Evolutionary conservation across 2,329 filamentous ascomycete species (phyloP), one percentile per base, ranked within the genome.

Genomic region (Cordyceps tenuipes): DNA sequence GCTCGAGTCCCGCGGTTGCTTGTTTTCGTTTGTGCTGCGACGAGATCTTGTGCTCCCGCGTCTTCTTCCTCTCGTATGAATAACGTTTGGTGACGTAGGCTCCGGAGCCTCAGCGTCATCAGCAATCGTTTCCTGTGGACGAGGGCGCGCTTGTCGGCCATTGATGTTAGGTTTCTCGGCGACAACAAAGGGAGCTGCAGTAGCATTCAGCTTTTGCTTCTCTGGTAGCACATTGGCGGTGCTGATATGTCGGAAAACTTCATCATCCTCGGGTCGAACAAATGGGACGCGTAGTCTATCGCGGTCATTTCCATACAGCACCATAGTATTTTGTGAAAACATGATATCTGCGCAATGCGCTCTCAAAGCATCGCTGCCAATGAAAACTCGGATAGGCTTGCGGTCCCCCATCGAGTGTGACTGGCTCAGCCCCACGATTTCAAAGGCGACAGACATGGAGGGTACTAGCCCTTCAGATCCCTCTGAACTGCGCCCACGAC

Each of bases 281-380:
- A 99, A 88, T 2, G 94, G 94, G 39, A 99, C 87, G 17, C 90
- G 91, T 13, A 97, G 78, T 68, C 93, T 94, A 70, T 89, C 91
- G 50, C 88, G 83, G 61, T 96, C 90, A 68, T 91, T 89, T 66
- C 95, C 90, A 66, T 91, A 92, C 31, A 97, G 78, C 0, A 89
- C 88, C 78, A 99, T 84, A 64, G 88, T 88, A 68, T 96, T 96
- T 64, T 92, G 90, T 0, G 94, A 97, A 67, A 99, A 90, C 23
- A 97, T 76, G 12, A 99, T 82, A 70, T 97, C 94, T 26, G 91
- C 93, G 65, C 89, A 96, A 69, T 96, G 90, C 10, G 88, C 81
- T 63, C 92, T 84, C 60, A 99, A 79, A 15, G 90, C 83, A 72
- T 97, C 93, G 68, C 91, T 96, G 44, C 94, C 93, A 61, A 99